phyloP scores from a whole-genome alignment of 176 grass and related monocot species.

The Tuctoria greenei region DNA sequence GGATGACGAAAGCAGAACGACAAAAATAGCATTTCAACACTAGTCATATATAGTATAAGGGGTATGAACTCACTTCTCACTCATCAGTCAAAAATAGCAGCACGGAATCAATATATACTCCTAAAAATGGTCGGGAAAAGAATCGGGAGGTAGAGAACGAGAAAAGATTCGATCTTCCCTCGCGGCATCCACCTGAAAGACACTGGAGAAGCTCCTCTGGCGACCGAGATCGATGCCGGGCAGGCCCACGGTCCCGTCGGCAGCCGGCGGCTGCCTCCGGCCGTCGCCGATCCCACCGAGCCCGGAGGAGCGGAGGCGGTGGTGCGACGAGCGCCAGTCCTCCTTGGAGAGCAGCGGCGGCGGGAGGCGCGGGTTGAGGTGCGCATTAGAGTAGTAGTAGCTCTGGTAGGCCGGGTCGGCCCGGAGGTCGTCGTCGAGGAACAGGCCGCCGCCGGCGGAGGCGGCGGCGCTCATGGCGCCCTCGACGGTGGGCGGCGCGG shows the following conservation, averaged over 20 bases:
- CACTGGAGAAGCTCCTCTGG: constrained; percentile 48
- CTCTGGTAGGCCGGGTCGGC: constrained; percentile 64
- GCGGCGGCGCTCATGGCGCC: constrained; percentile 41
- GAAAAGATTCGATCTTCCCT: constrained; percentile 31
- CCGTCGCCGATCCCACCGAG: constrained; percentile 61
- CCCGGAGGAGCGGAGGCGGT: constrained; percentile 38
- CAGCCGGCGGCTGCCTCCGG: constrained; percentile 37
- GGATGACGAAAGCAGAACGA: neutral
- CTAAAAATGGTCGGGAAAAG: no score
- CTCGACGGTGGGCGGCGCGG: constrained; percentile 69
- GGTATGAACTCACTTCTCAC: neutral
- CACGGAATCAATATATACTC: neutral
- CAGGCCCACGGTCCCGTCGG: constrained; percentile 40
- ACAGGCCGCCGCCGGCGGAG: constrained; percentile 31
- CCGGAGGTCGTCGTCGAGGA: constrained; percentile 57
- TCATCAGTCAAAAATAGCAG: constrained; percentile 29
- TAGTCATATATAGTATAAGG: constrained; percentile 1
- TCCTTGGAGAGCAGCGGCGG: constrained; percentile 69
- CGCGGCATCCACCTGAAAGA: constrained; percentile 67
- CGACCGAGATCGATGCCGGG: constrained; percentile 50
- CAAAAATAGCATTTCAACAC: neutral
- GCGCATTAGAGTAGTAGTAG: constrained; percentile 72
- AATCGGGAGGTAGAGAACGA: neutral
- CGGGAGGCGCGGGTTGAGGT: constrained; percentile 74
- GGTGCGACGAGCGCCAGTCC: constrained; percentile 62